A percentile compares a stretch with the other conserved stretches of the same genome.
These are phyloP conservation scores for Coemansia sp. DNA, from an alignment of 192 early-diverging fungal species.

Conservation along the genomic window DNA sequence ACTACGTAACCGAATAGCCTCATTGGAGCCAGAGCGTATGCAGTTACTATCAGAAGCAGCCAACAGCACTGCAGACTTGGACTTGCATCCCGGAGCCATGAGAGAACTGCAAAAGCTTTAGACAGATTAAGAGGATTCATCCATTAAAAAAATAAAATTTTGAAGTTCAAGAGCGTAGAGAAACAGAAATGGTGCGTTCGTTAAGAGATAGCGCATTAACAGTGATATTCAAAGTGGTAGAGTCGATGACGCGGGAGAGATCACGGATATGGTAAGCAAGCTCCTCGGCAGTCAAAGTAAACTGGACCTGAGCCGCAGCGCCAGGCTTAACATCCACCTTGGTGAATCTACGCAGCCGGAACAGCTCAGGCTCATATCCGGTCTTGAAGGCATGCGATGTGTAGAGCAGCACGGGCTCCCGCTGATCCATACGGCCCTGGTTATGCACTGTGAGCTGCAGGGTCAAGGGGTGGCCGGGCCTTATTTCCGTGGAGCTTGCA, in stretches of 20 bases:
- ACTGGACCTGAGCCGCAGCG: conserved; percentile 15
- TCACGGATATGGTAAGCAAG: conserved; percentile 34
- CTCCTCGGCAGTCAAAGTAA: conserved; percentile 40
- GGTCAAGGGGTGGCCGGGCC: conserved; percentile 17
- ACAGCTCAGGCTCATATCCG: conserved; percentile 57
- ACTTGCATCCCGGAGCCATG: conserved; percentile 22
- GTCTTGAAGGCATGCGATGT: conserved; percentile 55
- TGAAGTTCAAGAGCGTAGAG: conserved; percentile 4
- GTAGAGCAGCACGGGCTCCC: conserved; percentile 58
- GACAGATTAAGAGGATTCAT: not conserved
- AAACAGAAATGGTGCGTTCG: conserved; percentile 24
- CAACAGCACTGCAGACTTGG: conserved; percentile 3
- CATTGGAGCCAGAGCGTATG: not conserved
- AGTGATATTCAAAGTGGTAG: conserved; percentile 29
- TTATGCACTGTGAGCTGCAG: conserved; percentile 50
- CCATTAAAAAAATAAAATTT: not conserved
- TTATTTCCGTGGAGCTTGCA: conserved; percentile 3
- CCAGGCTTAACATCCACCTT: conserved; percentile 31
- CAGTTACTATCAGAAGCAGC: not conserved
- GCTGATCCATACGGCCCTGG: conserved; percentile 37
- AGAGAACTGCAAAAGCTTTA: not conserved
- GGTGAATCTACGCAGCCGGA: conserved; percentile 55
- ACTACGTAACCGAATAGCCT: not conserved
- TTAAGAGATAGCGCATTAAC: conserved; percentile 33
- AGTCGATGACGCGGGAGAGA: conserved; percentile 26